A percentile compares a stretch with the other conserved stretches of the same genome.
phyloP scores from a whole-genome alignment of 441 rosid species.

The Eutrema salsugineum region DNA sequence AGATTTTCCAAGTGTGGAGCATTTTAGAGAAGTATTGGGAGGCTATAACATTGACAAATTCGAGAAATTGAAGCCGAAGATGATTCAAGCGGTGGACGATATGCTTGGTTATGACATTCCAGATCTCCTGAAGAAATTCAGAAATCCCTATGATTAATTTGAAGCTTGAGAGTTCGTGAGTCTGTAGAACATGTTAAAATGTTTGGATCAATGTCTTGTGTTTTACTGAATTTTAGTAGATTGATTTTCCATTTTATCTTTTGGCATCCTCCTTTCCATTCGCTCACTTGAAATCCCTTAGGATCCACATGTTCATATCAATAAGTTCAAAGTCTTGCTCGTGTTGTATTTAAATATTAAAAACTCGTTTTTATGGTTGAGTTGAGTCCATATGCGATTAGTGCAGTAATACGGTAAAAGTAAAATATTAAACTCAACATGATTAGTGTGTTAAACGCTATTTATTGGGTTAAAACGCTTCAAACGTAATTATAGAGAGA shows the following conservation, averaged over 20 bases:
- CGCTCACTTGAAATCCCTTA: background rate
- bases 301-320: background rate
- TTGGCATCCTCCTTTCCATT: background rate
- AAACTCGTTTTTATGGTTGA: too few species aligned
- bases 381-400: too few species aligned
- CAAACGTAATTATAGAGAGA: background rate
- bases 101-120: conserved; percentile 93
- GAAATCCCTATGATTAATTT: conserved; percentile 60
- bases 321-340: background rate
- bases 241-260: background rate
- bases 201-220: background rate
- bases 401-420: too few species aligned
- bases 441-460: background rate
- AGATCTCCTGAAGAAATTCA: conserved; percentile 73
- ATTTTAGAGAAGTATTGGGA: conserved; percentile 63
- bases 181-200: background rate
- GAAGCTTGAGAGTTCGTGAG: background rate
- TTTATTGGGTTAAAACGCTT: too few species aligned
- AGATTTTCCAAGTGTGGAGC: conserved; percentile 82
- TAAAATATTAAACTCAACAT: too few species aligned
- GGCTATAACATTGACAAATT: conserved; percentile 78
- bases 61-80: conserved; percentile 82
- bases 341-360: too few species aligned
- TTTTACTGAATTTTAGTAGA: background rate
- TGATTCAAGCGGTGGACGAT: conserved; percentile 86